phyloP scores from a whole-genome alignment of 257 asterid genomes.

The Capsicum baccatum region DNA sequence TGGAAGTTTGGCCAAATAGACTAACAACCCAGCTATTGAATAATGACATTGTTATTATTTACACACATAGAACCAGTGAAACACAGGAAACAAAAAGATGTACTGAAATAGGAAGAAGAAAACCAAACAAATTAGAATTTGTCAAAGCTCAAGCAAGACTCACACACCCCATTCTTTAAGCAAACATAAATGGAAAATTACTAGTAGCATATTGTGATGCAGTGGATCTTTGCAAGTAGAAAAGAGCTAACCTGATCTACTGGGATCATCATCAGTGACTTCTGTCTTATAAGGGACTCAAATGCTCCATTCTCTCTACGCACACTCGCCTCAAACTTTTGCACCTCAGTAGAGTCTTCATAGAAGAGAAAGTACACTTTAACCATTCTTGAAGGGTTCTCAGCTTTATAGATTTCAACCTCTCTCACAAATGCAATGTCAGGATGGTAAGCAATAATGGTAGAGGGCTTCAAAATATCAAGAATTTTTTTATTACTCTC shows the following conservation, averaged over 20 bases:
- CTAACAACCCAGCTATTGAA: background rate
- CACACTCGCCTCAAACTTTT: slow-evolving; percentile 90
- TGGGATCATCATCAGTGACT: slow-evolving; percentile 91
- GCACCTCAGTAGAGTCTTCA: slow-evolving; percentile 94
- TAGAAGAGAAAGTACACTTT: slow-evolving; percentile 91
- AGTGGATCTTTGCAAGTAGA: slow-evolving; percentile 23
- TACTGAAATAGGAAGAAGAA: background rate
- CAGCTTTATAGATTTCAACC: slow-evolving; percentile 88
- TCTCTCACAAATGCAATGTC: slow-evolving; percentile 90
- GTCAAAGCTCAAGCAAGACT: background rate
- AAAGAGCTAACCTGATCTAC: slow-evolving; percentile 69
- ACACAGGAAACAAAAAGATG: background rate
- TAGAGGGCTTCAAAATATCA: slow-evolving; percentile 83
- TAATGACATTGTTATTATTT: background rate
- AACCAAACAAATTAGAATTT: background rate
- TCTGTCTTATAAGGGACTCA: slow-evolving; percentile 93
- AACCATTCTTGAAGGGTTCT: slow-evolving; percentile 70
- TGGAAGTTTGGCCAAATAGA: background rate
- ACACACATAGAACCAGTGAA: background rate
- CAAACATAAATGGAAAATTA: background rate
- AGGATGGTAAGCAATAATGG: slow-evolving; percentile 87
- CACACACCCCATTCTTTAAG: background rate
- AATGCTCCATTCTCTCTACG: slow-evolving; percentile 92
- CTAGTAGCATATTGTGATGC: slow-evolving; percentile 22
- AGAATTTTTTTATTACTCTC: slow-evolving; percentile 81